Base-by-base conservation (phyloP, 2,329 filamentous ascomycete species). In the Acrocalymma vagum region DNA sequence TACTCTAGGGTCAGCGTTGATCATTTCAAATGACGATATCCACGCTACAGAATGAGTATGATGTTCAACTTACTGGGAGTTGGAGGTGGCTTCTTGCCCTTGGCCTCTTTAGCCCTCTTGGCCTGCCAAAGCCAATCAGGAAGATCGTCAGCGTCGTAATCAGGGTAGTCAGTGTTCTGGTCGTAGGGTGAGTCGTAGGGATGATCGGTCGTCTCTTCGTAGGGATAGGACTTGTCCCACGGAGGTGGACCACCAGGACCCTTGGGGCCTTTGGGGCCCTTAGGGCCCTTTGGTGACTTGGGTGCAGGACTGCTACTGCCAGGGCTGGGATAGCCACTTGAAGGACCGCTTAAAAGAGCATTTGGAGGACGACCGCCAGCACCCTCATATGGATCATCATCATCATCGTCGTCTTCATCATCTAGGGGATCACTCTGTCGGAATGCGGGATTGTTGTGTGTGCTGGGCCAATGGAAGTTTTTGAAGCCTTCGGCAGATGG, bases 91-190 rank as follows among this genome's bases (percentile, higher is more conserved):
- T 25, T 45, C 4, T 37, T 33, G 8, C 25, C 23, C 6, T 15
- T 14, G 10, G 42, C 37, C 39, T 29, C 51, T 30, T 38, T 23
- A 11, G 35, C 37, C 10, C 34, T 29, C 9, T 37, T 35, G 20
- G 16, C 33, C 3, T 34, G 26, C 11, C 45, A 40, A 1, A 51
- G 33, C 52, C 53, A 56, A 14, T 48, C 27, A 18, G 51, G 51
- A 14, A 52, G 45, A 5, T 44, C 30, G 17, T 48, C 39, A 9
- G 30, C 26, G 11, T 25, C 37, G 3, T 38, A 33, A 25, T 33
- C 27, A 34, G 11, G 23, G 16, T 40, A 31, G 24, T 37, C 26
- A 6, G 25, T 27, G 16, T 35, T 35, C 17, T 46, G 24, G 17
- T 35, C 38, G 14, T 34, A 35, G 9, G 29, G 38, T 10, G 38